Conservation (phyloP, 2,329 filamentous ascomycete species). For the Fusarium cicatricum region DNA sequence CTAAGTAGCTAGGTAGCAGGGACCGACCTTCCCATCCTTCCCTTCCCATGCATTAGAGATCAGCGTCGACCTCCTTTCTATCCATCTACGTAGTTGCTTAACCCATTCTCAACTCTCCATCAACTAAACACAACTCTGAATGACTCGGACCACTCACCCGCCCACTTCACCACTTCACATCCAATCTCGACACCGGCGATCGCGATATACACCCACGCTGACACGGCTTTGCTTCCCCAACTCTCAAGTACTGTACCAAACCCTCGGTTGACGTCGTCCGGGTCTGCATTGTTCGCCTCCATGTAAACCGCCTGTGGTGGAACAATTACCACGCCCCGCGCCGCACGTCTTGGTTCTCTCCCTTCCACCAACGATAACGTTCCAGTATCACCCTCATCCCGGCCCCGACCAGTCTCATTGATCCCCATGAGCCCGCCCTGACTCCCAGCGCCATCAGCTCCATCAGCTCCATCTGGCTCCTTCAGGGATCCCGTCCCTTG, state of each 20-base stretch:
- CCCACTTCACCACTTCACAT: not conserved
- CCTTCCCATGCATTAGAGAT: conserved; percentile 3
- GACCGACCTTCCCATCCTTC: conserved; percentile 1
- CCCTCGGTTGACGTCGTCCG: conserved; percentile 18
- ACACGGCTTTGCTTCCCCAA: not conserved
- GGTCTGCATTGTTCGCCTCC: conserved; percentile 22
- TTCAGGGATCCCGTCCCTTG: conserved; percentile 41
- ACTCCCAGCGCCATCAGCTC: conserved; percentile 27
- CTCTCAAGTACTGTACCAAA: conserved; percentile 15
- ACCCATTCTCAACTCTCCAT: not conserved
- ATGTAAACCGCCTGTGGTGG: conserved; percentile 40
- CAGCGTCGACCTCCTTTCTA: not conserved
- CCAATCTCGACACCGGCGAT: not conserved
- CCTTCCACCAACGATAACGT: conserved; percentile 43
- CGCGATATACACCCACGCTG: conserved; percentile 3
- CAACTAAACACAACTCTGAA: not conserved
- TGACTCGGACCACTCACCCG: not conserved
- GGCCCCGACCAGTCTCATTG: conserved; percentile 32
- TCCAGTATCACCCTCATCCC: conserved; percentile 25
- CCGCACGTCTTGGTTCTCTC: conserved; percentile 24
- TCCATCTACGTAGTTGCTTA: not conserved
- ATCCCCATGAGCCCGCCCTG: conserved; percentile 26
- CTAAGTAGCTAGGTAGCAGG: too few species aligned
- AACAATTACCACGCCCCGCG: conserved; percentile 40
- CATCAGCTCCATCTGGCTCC: conserved; percentile 32